Percentiles rank a stretch among this genome's conserved stretches.
Conservation (phyloP, 306 rosid species). For the Fragaria vesca region DNA sequence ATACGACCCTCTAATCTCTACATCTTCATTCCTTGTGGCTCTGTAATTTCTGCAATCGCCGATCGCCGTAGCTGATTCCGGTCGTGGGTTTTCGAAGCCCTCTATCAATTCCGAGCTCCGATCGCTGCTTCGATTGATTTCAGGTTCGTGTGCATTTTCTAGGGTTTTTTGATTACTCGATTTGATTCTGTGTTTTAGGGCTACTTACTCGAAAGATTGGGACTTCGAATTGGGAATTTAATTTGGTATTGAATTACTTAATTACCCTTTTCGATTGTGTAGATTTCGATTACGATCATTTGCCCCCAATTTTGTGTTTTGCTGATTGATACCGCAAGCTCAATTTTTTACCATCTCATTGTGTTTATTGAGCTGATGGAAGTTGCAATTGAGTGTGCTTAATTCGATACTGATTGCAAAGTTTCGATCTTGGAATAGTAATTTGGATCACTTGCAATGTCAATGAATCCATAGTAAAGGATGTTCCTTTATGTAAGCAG, state of each 20-base stretch:
- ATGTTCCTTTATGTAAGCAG: not conserved
- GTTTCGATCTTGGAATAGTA: not conserved
- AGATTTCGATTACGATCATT: slow-evolving; percentile 15
- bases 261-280: slow-evolving; percentile 5
- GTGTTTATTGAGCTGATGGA: not conserved
- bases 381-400: not conserved
- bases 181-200: slow-evolving; percentile 16
- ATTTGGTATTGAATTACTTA: slow-evolving; percentile 5
- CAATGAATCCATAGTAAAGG: not conserved
- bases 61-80: slow-evolving; percentile 29
- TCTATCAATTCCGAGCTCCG: slow-evolving; percentile 27
- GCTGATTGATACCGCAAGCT: not conserved
- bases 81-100: slow-evolving; percentile 18
- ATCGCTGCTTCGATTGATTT: slow-evolving; percentile 8
- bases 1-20: not conserved
- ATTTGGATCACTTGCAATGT: not conserved
- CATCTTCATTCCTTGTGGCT: not conserved
- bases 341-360: not conserved
- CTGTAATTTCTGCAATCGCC: slow-evolving; percentile 23
- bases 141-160: slow-evolving; percentile 19
- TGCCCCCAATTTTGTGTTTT: slow-evolving; percentile 2
- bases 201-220: not conserved
- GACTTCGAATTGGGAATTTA: not conserved
- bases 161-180: slow-evolving; percentile 25
- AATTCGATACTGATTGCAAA: not conserved